Evolutionary conservation across 2,329 filamentous ascomycete genomes (phyloP).

Genomic region (Cladosporium oxysporum): DNA sequence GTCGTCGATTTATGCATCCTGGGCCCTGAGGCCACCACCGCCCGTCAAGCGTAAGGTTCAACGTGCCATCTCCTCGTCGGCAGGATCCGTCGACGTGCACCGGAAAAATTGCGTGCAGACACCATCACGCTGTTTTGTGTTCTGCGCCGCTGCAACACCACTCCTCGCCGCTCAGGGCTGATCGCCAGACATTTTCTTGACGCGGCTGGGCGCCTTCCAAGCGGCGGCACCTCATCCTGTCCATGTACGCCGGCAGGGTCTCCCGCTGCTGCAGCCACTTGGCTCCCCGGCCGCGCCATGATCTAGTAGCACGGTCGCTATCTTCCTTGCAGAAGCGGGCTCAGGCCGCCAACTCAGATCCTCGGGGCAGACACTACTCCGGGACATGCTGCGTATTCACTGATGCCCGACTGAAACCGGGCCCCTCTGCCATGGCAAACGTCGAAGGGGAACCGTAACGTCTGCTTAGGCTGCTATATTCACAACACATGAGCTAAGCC

Average conservation of each 20-base stretch:
- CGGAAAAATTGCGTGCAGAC: slow-evolving; percentile 6
- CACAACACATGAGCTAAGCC: background rate
- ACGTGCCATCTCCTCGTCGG: background rate
- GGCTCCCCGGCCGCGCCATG: slow-evolving; percentile 16
- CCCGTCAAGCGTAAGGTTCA: background rate
- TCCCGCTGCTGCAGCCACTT: slow-evolving; percentile 18
- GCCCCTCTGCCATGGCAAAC: slow-evolving; percentile 2
- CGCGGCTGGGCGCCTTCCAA: background rate
- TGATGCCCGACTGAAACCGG: slow-evolving; percentile 16
- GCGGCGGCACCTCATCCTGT: slow-evolving; percentile 10
- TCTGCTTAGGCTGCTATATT: background rate
- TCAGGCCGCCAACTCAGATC: slow-evolving; percentile 17
- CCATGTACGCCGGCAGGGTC: slow-evolving; percentile 10
- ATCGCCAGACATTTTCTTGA: background rate
- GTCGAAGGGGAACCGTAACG: background rate
- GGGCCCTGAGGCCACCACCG: background rate
- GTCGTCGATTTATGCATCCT: slow-evolving; percentile 7
- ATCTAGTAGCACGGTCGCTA: slow-evolving; percentile 14
- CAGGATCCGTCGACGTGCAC: background rate
- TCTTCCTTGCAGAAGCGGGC: slow-evolving; percentile 18
- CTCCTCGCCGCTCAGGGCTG: slow-evolving; percentile 2
- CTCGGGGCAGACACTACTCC: slow-evolving; percentile 16
- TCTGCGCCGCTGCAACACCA: background rate
- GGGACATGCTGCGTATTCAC: slow-evolving; percentile 8
- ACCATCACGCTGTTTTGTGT: background rate